phyloP scores from a whole-genome alignment of 495 filamentous ascomycete species.

The Jackrogersella multiformis region DNA sequence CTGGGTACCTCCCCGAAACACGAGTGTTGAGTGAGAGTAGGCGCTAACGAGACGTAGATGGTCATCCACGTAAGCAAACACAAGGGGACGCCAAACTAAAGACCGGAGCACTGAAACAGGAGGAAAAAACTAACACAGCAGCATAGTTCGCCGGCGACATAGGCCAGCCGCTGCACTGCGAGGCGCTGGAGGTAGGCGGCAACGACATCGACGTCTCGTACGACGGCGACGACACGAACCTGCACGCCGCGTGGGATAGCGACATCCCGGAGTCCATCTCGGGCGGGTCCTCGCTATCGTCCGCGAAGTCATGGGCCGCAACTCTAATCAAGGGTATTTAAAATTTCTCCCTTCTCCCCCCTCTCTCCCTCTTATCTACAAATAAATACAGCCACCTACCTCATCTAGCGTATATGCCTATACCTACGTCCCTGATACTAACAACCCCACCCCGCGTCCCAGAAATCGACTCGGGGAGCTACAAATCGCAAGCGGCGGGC shows the following conservation, averaged over 20 bases:
- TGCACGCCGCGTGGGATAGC: conserved; percentile 73
- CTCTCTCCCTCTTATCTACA: background rate
- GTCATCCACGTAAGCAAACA: conserved; percentile 62
- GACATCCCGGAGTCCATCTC: conserved; percentile 67
- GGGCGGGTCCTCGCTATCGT: conserved; percentile 53
- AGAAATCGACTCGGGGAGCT: conserved; percentile 60
- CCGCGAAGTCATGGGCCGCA: conserved; percentile 51
- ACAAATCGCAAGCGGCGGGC: conserved; percentile 52
- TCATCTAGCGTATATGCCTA: too few species aligned
- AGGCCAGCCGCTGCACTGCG: conserved; percentile 70
- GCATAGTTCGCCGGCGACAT: conserved; percentile 68
- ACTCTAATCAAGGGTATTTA: conserved; percentile 43
- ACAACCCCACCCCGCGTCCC: too few species aligned
- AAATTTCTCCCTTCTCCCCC: background rate
- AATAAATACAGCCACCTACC: too few species aligned
- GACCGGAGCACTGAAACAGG: background rate
- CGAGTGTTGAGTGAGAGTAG: too few species aligned
- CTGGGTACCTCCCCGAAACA: too few species aligned
- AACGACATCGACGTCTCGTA: conserved; percentile 69
- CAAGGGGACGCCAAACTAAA: conserved; percentile 5
- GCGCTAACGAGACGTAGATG: conserved; percentile 48
- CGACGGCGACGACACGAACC: conserved; percentile 62
- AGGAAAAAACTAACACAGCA: conserved; percentile 4
- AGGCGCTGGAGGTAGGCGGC: conserved; percentile 64
- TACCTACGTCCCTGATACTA: too few species aligned